Conservation (phyloP, 352 stramenopile species). For the Globisporangium splendens region DNA sequence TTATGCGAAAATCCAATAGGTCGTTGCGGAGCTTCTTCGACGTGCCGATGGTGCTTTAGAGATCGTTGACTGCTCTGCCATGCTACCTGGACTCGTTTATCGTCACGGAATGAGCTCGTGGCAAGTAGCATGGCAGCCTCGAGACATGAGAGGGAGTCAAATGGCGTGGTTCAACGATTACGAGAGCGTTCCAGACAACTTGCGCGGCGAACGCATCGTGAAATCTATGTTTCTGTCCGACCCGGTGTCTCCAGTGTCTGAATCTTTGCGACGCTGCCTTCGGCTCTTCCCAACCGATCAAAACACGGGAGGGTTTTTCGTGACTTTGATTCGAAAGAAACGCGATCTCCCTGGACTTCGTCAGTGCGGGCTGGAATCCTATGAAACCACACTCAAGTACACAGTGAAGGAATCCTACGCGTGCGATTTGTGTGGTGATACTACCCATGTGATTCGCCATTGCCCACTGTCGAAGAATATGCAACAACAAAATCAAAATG, state of each 20-base stretch:
- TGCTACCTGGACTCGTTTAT: slow-evolving; percentile 45
- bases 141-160: slow-evolving; percentile 25
- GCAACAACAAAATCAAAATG: slow-evolving; percentile 17
- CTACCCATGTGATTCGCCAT: slow-evolving; percentile 28
- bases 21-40: slow-evolving; percentile 93
- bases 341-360: slow-evolving; percentile 26
- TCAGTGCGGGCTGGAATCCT: slow-evolving; percentile 41
- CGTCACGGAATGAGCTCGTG: slow-evolving; percentile 53
- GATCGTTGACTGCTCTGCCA: slow-evolving; percentile 72
- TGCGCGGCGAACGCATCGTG: slow-evolving; percentile 58
- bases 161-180: slow-evolving; percentile 59
- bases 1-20: slow-evolving; percentile 1
- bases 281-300: slow-evolving; percentile 96
- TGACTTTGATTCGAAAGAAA: slow-evolving; percentile 91
- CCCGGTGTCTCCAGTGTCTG: slow-evolving; percentile 42
- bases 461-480: slow-evolving; percentile 34
- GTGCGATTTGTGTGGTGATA: slow-evolving; percentile 23
- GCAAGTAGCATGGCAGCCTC: slow-evolving; percentile 64
- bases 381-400: slow-evolving; percentile 23
- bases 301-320: slow-evolving; percentile 98
- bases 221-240: slow-evolving; percentile 85
- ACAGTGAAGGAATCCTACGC: slow-evolving; percentile 24
- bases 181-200: slow-evolving; percentile 41
- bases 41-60: slow-evolving; percentile 81
- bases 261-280: slow-evolving; percentile 76